phyloP scores from a whole-genome alignment of 2,329 filamentous ascomycete species.

The Teratosphaeria nubilosa region DNA sequence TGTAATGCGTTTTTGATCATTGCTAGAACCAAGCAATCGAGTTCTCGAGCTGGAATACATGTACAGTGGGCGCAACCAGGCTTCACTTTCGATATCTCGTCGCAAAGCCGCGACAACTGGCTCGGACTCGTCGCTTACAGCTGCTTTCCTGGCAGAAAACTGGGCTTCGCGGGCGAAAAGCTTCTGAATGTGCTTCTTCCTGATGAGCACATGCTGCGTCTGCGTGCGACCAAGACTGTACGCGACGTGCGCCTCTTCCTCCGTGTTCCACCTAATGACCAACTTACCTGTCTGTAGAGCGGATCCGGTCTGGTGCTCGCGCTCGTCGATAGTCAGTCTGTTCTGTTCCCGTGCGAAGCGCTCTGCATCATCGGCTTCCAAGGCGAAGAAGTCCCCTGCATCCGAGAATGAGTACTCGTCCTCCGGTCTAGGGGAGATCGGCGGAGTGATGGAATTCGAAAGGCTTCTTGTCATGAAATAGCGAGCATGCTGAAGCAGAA shows the following conservation, averaged over 20 bases:
- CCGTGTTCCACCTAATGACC: conserved; percentile 19
- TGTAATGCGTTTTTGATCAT: conserved; percentile 21
- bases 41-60: conserved; percentile 36
- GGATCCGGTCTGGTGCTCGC: conserved; percentile 19
- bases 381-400: conserved; percentile 30
- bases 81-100: conserved; percentile 36
- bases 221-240: conserved; percentile 10
- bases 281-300: conserved; percentile 20
- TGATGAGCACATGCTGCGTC: conserved; percentile 26
- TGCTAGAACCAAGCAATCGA: conserved; percentile 39
- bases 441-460: conserved; percentile 16
- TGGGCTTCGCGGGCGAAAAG: conserved; percentile 27
- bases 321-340: conserved; percentile 33
- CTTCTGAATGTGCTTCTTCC: conserved; percentile 31
- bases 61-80: conserved; percentile 37
- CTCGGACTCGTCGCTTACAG: conserved; percentile 10
- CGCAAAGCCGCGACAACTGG: conserved; percentile 22
- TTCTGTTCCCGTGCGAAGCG: conserved; percentile 37
- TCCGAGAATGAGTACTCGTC: conserved; percentile 16
- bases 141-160: conserved; percentile 10
- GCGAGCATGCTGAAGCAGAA: conserved; percentile 41
- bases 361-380: conserved; percentile 40
- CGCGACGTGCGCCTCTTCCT: conserved; percentile 20
- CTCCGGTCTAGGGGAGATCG: conserved; percentile 11
- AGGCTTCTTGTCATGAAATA: conserved; percentile 25